Base-by-base conservation (phyloP, 2,329 filamentous ascomycete species). In the Aureobasidium sp. region DNA sequence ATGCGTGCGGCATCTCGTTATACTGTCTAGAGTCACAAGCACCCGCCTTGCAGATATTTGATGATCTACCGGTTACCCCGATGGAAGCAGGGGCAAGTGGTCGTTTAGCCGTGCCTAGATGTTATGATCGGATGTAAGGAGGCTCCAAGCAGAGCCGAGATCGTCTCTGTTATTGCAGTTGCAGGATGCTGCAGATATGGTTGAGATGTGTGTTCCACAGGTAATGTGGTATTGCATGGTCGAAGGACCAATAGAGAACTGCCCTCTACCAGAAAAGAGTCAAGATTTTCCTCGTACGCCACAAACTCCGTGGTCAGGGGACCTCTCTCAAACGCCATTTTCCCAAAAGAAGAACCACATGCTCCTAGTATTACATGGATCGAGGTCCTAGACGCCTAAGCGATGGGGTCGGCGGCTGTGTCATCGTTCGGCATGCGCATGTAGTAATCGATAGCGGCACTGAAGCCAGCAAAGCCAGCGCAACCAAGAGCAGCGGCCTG, bases 401-500 rank as follows among this genome's bases (percentile, higher is more conserved):
- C 68, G 54, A 74, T 74, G 10, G 72, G 71, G 67, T 74, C 72
- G 30, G 68, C 67, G n/a, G 66, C 70, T 25, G 65, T 59, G 63
- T 74, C 71, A 60, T 73, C 67, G 37, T 64, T 68, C 48, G 89
- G 88, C 81, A 88, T 87, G 69, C 89, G 78, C 90, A 97, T 90
- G 73, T 91, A 97, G 39, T 85, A 86, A 80, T 97, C 93, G 72
- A 97, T 97, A 0, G 92, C 93, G 15, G 89, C 86, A 73, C 86
- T 90, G 69, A 97, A 97, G 1, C 90, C 92, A 62, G 94, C 94
- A 75, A 99, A 99, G 0, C 93, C 94, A 13, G 86, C 89, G 74
- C 93, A 97, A 1, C 94, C 94, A 4, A 95, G 82, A 1, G 86
- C 87, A 54, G 90, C 89, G 36, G 93, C 94, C 77, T 94, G 90